These are phyloP conservation scores for Harrya chromipes DNA, from an alignment of 768 basidiomycete genomes.

Conservation along the genomic window DNA sequence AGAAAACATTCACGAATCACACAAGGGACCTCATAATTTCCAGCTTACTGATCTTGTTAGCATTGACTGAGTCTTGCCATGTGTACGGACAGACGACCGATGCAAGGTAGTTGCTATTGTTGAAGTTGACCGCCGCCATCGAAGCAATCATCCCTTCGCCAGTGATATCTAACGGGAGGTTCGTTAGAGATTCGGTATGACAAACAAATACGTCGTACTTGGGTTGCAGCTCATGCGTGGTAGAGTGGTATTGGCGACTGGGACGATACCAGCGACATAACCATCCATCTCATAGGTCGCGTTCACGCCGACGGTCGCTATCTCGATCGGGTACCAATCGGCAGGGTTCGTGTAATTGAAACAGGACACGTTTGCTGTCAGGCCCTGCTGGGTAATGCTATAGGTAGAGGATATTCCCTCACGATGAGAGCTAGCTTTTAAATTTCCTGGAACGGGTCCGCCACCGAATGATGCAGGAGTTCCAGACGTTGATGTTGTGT, in stretches of 20 bases:
- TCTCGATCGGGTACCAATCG: too few relatives aligned
- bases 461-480: too few relatives aligned
- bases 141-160: neutral
- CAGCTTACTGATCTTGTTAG: neutral
- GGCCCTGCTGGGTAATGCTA: too few relatives aligned
- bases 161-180: neutral
- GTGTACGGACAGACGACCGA: slow-evolving; percentile 1
- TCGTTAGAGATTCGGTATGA: neutral
- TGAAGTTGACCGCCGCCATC: neutral
- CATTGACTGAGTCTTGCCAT: neutral
- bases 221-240: neutral
- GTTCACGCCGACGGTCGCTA: too few relatives aligned
- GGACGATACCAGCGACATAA: neutral
- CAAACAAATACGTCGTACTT: neutral
- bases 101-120: neutral
- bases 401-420: too few relatives aligned
- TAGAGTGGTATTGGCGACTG: neutral
- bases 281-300: too few relatives aligned
- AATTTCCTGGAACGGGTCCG: too few relatives aligned
- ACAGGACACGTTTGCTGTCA: too few relatives aligned
- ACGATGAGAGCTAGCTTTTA: too few relatives aligned
- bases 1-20: neutral
- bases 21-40: too few relatives aligned
- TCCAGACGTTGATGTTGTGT: too few relatives aligned
- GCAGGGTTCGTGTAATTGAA: too few relatives aligned